Conservation (phyloP, 2,329 filamentous ascomycete species). For the Epichloe brachyelytri region DNA sequence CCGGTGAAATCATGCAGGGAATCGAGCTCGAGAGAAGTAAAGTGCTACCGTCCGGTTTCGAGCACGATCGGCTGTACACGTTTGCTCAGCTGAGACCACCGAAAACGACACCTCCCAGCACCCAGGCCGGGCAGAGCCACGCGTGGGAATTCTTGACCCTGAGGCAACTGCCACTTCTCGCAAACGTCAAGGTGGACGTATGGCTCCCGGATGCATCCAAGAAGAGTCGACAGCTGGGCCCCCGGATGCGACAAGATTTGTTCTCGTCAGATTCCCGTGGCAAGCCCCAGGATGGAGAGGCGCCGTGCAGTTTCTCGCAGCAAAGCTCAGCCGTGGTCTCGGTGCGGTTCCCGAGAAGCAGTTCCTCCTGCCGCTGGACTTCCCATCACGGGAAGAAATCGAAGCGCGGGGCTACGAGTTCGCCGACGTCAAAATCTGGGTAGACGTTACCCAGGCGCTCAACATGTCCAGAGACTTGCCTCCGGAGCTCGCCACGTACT, state of each 20-base stretch:
- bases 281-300: constrained; percentile 36
- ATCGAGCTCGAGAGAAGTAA: constrained; percentile 57
- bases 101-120: constrained; percentile 2
- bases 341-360: constrained; percentile 45
- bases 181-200: constrained; percentile 52
- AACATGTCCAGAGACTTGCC: constrained; percentile 48
- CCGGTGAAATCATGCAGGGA: constrained; percentile 73
- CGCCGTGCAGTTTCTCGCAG: constrained; percentile 28
- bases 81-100: constrained; percentile 49
- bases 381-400: constrained; percentile 45
- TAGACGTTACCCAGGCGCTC: constrained; percentile 39
- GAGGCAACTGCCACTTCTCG: constrained; percentile 55
- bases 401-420: constrained; percentile 43
- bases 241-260: constrained; percentile 39
- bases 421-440: constrained; percentile 54
- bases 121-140: constrained; percentile 6
- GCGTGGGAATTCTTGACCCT: constrained; percentile 62
- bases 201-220: constrained; percentile 56
- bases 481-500: constrained; percentile 47
- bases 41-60: constrained; percentile 55
- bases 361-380: constrained; percentile 52
- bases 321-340: constrained; percentile 38
- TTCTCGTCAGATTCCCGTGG: constrained; percentile 57
- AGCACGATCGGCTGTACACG: constrained; percentile 71
- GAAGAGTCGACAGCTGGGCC: constrained; percentile 35